These are phyloP conservation scores for Spizellomyces punctatus DNA, from an alignment of 192 early-diverging fungal species.

Conservation along the genomic window DNA sequence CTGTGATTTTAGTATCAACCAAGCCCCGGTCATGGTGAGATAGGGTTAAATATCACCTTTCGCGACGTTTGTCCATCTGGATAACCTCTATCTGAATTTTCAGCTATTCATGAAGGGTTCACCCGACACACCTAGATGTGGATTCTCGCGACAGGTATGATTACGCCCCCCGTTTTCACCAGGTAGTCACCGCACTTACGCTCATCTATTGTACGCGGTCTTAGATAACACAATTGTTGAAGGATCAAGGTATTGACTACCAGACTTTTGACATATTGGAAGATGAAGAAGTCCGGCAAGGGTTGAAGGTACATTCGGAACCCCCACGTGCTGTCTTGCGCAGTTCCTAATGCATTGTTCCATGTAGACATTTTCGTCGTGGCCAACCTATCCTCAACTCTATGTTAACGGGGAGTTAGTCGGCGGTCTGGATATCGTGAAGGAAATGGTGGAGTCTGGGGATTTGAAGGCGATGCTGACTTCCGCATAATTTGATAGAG, in stretches of 20 bases:
- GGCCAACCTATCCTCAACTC: slow-evolving; percentile 67
- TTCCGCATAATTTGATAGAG: neutral
- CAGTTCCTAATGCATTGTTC: neutral
- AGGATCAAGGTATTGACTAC: slow-evolving; percentile 45
- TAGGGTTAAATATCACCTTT: neutral
- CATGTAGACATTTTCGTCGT: slow-evolving; percentile 40
- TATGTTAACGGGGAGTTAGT: slow-evolving; percentile 90
- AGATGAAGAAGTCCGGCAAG: slow-evolving; percentile 62
- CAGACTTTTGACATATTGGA: slow-evolving; percentile 56
- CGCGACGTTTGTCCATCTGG: neutral
- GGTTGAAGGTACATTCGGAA: slow-evolving; percentile 43
- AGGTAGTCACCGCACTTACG: neutral
- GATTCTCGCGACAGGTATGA: slow-evolving; percentile 71
- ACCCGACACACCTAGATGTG: slow-evolving; percentile 83
- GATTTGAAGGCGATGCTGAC: slow-evolving; percentile 15
- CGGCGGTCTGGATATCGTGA: slow-evolving; percentile 94
- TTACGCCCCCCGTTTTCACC: slow-evolving; percentile 2
- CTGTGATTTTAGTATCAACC: slow-evolving; percentile 37
- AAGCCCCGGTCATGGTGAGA: slow-evolving; percentile 43
- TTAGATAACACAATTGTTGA: slow-evolving; percentile 26
- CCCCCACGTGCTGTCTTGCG: too few relatives aligned
- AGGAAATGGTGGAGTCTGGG: slow-evolving; percentile 78
- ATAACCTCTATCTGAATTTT: neutral
- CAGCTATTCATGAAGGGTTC: slow-evolving; percentile 94
- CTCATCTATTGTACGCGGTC: too few relatives aligned